These are phyloP conservation scores for Gymnopilus junonius DNA, from an alignment of 768 basidiomycete genomes.

Conservation along the genomic window DNA sequence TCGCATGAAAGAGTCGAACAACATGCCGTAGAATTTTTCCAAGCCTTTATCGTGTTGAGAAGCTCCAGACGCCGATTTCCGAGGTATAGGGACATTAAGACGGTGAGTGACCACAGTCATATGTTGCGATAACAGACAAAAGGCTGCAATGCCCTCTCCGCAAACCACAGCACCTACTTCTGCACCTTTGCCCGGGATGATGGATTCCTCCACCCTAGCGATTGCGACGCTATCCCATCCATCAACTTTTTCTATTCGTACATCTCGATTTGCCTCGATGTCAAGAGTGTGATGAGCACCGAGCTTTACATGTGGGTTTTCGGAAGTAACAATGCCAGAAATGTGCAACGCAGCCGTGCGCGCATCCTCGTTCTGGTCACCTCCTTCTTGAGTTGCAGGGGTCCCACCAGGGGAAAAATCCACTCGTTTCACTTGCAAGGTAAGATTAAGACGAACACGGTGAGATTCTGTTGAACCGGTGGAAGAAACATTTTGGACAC, in stretches of 20 bases:
- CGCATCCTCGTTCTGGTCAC: slow-evolving; percentile 37
- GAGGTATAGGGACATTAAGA: slow-evolving; percentile 85
- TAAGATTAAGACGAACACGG: slow-evolving; percentile 84
- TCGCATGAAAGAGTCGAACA: slow-evolving; percentile 86
- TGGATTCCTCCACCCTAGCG: slow-evolving; percentile 83
- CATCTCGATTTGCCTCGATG: slow-evolving; percentile 87
- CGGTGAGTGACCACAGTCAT: slow-evolving; percentile 95
- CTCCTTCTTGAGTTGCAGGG: slow-evolving; percentile 47
- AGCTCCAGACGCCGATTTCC: slow-evolving; percentile 84
- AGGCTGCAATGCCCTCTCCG: slow-evolving; percentile 93
- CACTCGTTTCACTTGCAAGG: slow-evolving; percentile 77
- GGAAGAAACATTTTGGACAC: slow-evolving; percentile 86
- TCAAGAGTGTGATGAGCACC: slow-evolving; percentile 96
- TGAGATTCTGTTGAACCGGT: slow-evolving; percentile 96
- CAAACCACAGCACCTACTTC: slow-evolving; percentile 96
- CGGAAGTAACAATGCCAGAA: slow-evolving; percentile 81
- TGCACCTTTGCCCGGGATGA: slow-evolving; percentile 91
- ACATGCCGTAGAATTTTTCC: slow-evolving; percentile 76
- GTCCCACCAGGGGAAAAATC: slow-evolving; percentile 78
- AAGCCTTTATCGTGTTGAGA: slow-evolving; percentile 94
- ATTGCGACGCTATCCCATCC: slow-evolving; percentile 94
- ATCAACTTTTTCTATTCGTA: slow-evolving; percentile 83
- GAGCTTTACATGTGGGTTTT: slow-evolving; percentile 89
- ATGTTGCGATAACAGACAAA: slow-evolving; percentile 95
- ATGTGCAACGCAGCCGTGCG: slow-evolving; percentile 76